These are phyloP conservation scores for Dactylonectria macrodidyma DNA, from an alignment of 2,329 filamentous ascomycete genomes.

Conservation along the genomic window DNA sequence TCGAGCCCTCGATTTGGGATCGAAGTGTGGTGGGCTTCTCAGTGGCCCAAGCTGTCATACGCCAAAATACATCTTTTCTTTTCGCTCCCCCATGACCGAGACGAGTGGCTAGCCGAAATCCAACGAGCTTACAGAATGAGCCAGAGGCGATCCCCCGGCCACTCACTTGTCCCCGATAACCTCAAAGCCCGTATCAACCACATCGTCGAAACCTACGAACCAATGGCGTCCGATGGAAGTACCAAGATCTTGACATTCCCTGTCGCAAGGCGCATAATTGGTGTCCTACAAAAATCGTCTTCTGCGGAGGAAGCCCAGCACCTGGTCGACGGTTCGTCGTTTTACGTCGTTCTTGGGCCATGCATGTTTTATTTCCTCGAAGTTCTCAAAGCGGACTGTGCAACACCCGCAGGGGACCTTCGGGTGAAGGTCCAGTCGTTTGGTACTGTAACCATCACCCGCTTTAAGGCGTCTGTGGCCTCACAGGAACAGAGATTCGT, in stretches of 20 bases:
- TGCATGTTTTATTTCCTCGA: conserved; percentile 68
- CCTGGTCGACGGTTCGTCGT: conserved; percentile 64
- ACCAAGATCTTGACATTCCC: conserved; percentile 63
- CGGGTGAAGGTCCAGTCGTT: conserved; percentile 65
- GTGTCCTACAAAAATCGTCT: conserved; percentile 56
- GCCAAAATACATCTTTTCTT: conserved; percentile 66
- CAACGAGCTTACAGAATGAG: conserved; percentile 59
- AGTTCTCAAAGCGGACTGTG: conserved; percentile 61
- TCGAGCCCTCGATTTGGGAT: conserved; percentile 65
- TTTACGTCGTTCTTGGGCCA: conserved; percentile 68
- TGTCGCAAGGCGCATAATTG: conserved; percentile 64
- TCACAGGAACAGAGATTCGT: conserved; percentile 70
- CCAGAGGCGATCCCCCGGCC: conserved; percentile 53
- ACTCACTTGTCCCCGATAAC: conserved; percentile 61
- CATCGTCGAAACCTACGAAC: conserved; percentile 63
- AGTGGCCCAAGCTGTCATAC: conserved; percentile 61
- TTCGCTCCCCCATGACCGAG: conserved; percentile 62
- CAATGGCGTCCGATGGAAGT: conserved; percentile 45
- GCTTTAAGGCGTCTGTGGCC: conserved; percentile 65
- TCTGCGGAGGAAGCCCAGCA: conserved; percentile 62
- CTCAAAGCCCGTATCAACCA: conserved; percentile 63
- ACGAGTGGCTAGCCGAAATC: conserved; percentile 65
- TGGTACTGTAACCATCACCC: conserved; percentile 67
- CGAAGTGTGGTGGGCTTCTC: conserved; percentile 70
- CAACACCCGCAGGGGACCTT: conserved; percentile 61